These are phyloP conservation scores for Globisporangium radiosum DNA, from an alignment of 352 stramenopile species.

Conservation along the genomic window DNA sequence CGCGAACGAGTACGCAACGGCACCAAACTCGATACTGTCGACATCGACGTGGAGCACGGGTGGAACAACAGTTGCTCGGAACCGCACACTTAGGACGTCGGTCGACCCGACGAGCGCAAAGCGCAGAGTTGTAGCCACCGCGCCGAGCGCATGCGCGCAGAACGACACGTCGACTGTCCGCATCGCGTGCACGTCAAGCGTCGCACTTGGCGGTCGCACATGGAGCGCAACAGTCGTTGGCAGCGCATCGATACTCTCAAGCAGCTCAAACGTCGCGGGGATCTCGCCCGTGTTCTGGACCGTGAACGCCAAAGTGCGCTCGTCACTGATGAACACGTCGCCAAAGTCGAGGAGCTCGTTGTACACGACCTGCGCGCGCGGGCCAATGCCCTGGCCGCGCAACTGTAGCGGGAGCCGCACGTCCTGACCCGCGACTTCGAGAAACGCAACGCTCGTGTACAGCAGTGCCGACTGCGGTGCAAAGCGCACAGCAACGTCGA, in stretches of 20 bases:
- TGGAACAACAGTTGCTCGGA: constrained; percentile 89
- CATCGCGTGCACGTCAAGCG: constrained; percentile 71
- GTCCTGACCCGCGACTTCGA: constrained; percentile 90
- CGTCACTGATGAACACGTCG: constrained; percentile 91
- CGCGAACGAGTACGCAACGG: constrained; percentile 88
- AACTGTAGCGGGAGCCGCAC: constrained; percentile 86
- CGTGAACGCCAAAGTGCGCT: constrained; percentile 82
- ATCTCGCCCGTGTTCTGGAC: constrained; percentile 95
- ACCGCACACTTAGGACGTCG: constrained; percentile 68
- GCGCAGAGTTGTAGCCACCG: constrained; percentile 78
- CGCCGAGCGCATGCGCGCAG: constrained; percentile 77
- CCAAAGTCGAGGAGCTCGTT: constrained; percentile 93
- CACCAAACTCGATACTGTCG: constrained; percentile 89
- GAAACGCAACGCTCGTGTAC: constrained; percentile 77
- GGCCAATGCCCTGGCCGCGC: constrained; percentile 87
- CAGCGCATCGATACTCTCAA: constrained; percentile 24
- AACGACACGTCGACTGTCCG: constrained; percentile 85
- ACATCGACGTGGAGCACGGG: constrained; percentile 92
- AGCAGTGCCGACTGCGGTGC: constrained; percentile 68
- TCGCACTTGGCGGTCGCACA: constrained; percentile 42
- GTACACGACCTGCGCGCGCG: constrained; percentile 89
- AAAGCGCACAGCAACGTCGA: constrained; percentile 91
- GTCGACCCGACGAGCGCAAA: constrained; percentile 87
- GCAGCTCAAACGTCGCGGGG: constrained; percentile 64
- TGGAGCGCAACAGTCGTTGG: constrained; percentile 28